Conservation (phyloP, 2,329 filamentous ascomycete genomes). For the Aspergillus novofumigatus region DNA sequence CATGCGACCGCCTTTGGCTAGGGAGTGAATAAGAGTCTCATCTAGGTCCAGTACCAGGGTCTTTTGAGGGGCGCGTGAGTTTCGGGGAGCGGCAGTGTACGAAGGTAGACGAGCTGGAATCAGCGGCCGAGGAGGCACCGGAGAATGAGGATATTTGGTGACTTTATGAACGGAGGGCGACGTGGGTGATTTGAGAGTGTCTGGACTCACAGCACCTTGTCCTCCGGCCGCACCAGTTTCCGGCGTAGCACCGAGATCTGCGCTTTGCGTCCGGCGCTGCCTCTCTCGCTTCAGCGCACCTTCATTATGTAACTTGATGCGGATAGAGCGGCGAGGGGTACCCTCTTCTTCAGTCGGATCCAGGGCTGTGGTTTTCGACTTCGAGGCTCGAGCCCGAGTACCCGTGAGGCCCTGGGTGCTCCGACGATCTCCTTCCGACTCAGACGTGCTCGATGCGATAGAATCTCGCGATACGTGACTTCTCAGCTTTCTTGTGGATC, state of each 20-base stretch:
- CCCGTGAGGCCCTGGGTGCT: constrained; percentile 17
- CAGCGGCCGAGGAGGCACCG: constrained; percentile 81
- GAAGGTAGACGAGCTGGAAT: constrained; percentile 87
- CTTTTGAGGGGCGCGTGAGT: constrained; percentile 64
- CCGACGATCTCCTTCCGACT: constrained; percentile 49
- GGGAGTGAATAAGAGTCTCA: constrained; percentile 95
- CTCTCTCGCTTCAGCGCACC: constrained; percentile 68
- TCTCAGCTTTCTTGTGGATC: constrained; percentile 29
- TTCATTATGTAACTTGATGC: constrained; percentile 84
- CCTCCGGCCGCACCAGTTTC: constrained; percentile 21
- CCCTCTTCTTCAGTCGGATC: constrained; percentile 55
- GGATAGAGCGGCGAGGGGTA: constrained; percentile 72
- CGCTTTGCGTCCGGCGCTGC: constrained; percentile 30
- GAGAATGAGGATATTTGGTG: constrained; percentile 86
- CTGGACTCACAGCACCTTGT: constrained; percentile 58
- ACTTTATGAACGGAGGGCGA: constrained; percentile 68
- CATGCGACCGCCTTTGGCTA: constrained; percentile 94
- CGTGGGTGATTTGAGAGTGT: constrained; percentile 88
- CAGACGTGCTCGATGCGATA: constrained; percentile 49
- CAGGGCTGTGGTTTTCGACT: constrained; percentile 23
- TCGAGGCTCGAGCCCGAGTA: constrained; percentile 22
- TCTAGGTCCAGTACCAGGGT: constrained; percentile 93
- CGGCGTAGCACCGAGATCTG: constrained; percentile 25
- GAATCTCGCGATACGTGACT: constrained; percentile 38
- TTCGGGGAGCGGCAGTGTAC: constrained; percentile 57